phyloP scores from a whole-genome alignment of 768 basidiomycete species.

The Leccinum subtestaceum region DNA sequence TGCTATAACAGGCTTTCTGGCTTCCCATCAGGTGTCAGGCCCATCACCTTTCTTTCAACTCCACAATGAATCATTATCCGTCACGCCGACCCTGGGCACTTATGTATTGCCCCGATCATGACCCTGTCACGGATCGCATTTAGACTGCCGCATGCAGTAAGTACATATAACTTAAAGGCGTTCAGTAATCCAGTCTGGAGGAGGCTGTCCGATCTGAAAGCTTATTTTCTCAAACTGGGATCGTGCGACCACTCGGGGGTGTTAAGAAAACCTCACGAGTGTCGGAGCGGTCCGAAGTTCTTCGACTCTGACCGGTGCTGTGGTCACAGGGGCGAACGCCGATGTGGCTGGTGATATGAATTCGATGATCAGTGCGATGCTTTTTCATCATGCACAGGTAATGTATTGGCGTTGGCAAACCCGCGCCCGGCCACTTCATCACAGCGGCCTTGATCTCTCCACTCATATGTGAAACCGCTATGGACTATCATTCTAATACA shows the following conservation, averaged over 20 bases:
- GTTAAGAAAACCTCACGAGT: too few species aligned
- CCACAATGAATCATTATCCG: background rate
- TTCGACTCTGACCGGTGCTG: background rate
- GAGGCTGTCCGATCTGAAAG: background rate
- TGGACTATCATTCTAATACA: background rate
- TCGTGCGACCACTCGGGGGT: background rate
- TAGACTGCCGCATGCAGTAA: background rate
- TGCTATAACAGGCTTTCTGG: background rate
- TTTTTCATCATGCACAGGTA: background rate
- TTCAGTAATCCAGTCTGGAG: background rate
- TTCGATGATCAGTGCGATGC: background rate
- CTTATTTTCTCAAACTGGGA: constrained; percentile 5
- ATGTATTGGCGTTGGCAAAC: background rate
- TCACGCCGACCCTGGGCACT: background rate
- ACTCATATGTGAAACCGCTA: background rate
- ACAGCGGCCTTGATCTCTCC: background rate
- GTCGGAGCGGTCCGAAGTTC: background rate
- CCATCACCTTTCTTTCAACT: background rate
- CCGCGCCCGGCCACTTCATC: background rate
- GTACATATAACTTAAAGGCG: background rate
- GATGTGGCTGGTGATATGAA: background rate
- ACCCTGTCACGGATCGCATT: background rate
- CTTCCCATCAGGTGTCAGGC: background rate
- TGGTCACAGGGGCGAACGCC: background rate
- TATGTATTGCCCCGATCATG: background rate